These are phyloP conservation scores for Calonectria hawksworthii DNA, from an alignment of 2,329 filamentous ascomycete species.

Conservation along the genomic window DNA sequence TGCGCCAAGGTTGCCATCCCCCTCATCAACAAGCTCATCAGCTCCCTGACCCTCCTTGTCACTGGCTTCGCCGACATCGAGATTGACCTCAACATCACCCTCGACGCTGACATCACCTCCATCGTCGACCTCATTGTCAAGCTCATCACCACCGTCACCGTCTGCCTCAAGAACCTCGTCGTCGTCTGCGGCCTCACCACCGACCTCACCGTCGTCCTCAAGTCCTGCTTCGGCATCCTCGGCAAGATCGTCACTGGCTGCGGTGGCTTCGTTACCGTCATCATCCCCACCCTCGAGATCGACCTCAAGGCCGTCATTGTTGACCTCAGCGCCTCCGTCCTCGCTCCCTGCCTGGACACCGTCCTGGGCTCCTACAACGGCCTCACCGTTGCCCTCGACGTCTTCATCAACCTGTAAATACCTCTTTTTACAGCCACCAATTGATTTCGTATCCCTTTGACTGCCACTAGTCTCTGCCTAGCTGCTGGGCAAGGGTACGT, in stretches of 20 bases:
- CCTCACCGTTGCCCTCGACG: neutral
- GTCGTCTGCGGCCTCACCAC: neutral
- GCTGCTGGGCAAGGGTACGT: neutral
- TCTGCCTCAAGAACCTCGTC: slow-evolving; percentile 7
- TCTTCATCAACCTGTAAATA: slow-evolving; percentile 11
- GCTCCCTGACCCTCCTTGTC: neutral
- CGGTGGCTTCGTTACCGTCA: slow-evolving; percentile 2
- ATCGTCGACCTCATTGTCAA: slow-evolving; percentile 1
- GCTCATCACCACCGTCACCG: neutral
- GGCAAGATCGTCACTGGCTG: slow-evolving; percentile 7
- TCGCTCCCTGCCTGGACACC: neutral
- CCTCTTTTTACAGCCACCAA: neutral
- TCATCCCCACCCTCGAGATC: slow-evolving; percentile 7
- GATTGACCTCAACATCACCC: neutral
- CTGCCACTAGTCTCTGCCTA: neutral
- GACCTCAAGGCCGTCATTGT: neutral
- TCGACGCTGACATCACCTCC: neutral
- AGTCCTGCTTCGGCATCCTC: neutral
- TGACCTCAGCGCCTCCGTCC: neutral
- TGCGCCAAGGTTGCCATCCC: neutral
- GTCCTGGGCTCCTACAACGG: neutral
- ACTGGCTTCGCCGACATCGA: neutral
- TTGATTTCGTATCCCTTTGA: neutral
- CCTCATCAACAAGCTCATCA: slow-evolving; percentile 2
- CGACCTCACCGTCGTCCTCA: neutral